phyloP scores from a whole-genome alignment of 495 filamentous ascomycete species.

The Hypoxylon fuscum region DNA sequence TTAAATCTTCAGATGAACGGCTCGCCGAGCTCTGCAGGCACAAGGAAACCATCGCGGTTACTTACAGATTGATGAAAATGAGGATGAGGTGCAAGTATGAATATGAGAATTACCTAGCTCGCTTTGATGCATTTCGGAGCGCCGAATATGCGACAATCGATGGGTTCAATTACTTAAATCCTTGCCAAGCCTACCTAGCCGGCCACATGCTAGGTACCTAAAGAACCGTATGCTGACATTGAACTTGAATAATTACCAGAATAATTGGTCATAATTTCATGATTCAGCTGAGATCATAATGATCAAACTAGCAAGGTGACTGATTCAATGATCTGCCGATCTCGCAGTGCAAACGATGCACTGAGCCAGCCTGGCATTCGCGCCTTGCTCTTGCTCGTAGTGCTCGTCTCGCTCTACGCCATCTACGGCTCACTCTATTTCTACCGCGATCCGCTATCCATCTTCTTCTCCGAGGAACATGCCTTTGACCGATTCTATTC shows the following conservation, averaged over 20 bases:
- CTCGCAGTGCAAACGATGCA: constrained; percentile 17
- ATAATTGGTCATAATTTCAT: no score
- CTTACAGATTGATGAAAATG: no score
- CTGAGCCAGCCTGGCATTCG: constrained; percentile 42
- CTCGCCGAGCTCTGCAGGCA: no score
- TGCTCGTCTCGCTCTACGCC: constrained; percentile 33
- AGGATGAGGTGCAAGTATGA: no score
- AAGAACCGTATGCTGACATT: no score
- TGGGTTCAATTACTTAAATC: no score
- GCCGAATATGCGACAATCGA: neutral
- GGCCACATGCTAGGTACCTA: no score
- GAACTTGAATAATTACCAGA: no score
- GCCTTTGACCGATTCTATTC: constrained; percentile 53
- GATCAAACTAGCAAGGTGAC: constrained; percentile 14
- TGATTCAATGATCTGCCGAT: constrained; percentile 31
- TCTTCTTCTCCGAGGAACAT: constrained; percentile 49
- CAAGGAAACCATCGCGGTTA: no score
- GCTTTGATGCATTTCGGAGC: neutral
- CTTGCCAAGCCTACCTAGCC: no score
- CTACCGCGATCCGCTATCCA: constrained; percentile 54
- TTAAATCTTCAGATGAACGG: no score
- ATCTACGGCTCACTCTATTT: constrained; percentile 45
- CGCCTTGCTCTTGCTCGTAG: constrained; percentile 35
- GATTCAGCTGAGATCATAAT: neutral
- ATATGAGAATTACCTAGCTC: neutral